A percentile compares a stretch with the other conserved stretches of the same genome.
Evolutionary conservation across 2,329 filamentous ascomycete species (phyloP).

Genomic region (Penicillium sp.): DNA sequence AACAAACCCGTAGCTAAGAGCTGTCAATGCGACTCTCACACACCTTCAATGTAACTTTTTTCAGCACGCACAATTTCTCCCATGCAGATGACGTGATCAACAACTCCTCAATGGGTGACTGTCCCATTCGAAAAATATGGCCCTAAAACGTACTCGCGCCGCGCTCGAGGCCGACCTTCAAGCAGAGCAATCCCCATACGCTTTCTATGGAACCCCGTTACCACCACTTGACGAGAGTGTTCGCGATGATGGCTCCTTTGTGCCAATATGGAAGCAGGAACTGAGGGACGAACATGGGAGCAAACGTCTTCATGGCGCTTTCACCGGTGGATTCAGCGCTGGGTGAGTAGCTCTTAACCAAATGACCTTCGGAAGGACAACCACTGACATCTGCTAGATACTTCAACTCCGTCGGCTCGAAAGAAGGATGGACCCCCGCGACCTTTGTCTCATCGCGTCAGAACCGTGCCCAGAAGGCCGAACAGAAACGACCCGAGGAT

Average conservation of each 20-base stretch:
- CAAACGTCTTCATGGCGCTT: slow-evolving; percentile 90
- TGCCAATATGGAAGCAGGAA: slow-evolving; percentile 98
- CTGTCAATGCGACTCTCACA: not conserved
- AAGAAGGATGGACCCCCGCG: slow-evolving; percentile 94
- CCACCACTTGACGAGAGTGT: slow-evolving; percentile 72
- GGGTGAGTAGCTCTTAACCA: slow-evolving; percentile 60
- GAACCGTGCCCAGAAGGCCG: slow-evolving; percentile 61
- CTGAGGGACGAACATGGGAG: slow-evolving; percentile 88
- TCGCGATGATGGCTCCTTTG: slow-evolving; percentile 86
- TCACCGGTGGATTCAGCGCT: slow-evolving; percentile 94
- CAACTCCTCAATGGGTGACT: slow-evolving; percentile 1
- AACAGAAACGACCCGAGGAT: slow-evolving; percentile 71
- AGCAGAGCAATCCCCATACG: slow-evolving; percentile 69
- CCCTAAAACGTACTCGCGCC: slow-evolving; percentile 74
- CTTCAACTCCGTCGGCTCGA: slow-evolving; percentile 97
- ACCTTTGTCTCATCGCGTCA: slow-evolving; percentile 87
- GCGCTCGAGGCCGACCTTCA: slow-evolving; percentile 74
- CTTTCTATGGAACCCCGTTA: slow-evolving; percentile 79
- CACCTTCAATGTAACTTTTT: not conserved
- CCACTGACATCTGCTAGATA: slow-evolving; percentile 61
- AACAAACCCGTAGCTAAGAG: not conserved
- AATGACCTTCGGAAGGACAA: not conserved
- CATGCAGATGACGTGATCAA: slow-evolving; percentile 9
- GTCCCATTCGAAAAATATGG: slow-evolving; percentile 53
- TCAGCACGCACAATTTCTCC: not conserved